These are phyloP conservation scores for Hemisphaericaspora nanyangensis DNA, from an alignment of 805 yeast species.

Conservation along the genomic window DNA sequence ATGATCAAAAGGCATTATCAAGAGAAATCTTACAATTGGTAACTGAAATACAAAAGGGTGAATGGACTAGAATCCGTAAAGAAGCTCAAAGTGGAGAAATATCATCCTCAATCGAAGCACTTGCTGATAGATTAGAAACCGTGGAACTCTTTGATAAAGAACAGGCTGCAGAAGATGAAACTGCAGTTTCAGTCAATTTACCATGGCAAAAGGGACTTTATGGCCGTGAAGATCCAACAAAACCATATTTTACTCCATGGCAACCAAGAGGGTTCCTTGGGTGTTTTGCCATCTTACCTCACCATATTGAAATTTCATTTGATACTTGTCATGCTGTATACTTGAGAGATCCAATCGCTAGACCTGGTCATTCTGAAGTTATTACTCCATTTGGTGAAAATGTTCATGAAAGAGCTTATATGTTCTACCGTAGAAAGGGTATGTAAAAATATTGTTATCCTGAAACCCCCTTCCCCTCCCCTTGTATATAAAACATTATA, in stretches of 20 bases:
- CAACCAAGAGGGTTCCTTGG: conserved; percentile 89
- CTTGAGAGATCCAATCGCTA: conserved; percentile 92
- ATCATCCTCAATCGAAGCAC: background rate
- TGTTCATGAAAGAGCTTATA: conserved; percentile 88
- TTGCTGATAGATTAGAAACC: conserved; percentile 10
- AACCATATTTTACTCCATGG: conserved; percentile 96
- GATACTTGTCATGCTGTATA: conserved; percentile 95
- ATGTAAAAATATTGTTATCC: conserved; percentile 27
- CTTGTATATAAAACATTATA: too few relatives aligned
- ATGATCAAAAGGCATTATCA: conserved; percentile 29
- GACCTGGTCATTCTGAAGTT: conserved; percentile 96
- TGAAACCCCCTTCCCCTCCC: too few relatives aligned
- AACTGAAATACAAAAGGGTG: conserved; percentile 32
- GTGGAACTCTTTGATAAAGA: conserved; percentile 36
- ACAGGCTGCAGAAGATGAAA: conserved; percentile 48
- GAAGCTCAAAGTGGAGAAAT: conserved; percentile 15
- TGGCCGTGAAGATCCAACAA: conserved; percentile 74
- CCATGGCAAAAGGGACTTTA: conserved; percentile 80
- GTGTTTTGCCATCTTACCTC: conserved; percentile 88
- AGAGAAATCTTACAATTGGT: conserved; percentile 32
- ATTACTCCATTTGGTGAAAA: conserved; percentile 81
- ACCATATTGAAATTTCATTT: conserved; percentile 86
- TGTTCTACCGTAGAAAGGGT: conserved; percentile 84
- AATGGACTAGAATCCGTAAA: conserved; percentile 30
- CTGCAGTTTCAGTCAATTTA: conserved; percentile 46